Conservation (phyloP, 2,329 filamentous ascomycete genomes). For the Aciculosporium take region DNA sequence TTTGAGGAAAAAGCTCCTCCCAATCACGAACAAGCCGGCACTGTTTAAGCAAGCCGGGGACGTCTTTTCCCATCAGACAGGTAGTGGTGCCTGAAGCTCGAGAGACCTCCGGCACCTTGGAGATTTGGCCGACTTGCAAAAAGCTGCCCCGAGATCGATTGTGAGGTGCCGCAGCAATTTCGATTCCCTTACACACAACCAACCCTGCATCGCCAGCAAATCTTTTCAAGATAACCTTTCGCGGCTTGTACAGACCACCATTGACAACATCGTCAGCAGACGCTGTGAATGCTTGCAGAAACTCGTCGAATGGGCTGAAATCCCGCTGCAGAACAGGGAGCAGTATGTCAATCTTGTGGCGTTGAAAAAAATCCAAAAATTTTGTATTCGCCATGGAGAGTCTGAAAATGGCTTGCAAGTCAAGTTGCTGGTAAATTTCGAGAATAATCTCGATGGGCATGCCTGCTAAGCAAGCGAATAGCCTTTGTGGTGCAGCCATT, state of each 20-base stretch:
- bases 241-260: conserved; percentile 23
- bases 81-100: conserved; percentile 10
- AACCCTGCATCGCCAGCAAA: conserved; percentile 19
- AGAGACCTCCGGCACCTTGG: not conserved
- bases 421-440: conserved; percentile 31
- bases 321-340: conserved; percentile 27
- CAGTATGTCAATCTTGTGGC: conserved; percentile 27
- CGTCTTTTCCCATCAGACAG: conserved; percentile 18
- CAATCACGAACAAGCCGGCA: conserved; percentile 24
- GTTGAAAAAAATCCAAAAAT: conserved; percentile 26
- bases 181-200: conserved; percentile 8
- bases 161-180: not conserved
- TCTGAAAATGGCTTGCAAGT: conserved; percentile 25
- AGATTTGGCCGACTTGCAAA: conserved; percentile 9
- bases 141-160: conserved; percentile 7
- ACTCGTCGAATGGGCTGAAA: conserved; percentile 28
- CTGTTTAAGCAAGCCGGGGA: conserved; percentile 19
- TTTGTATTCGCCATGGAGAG: conserved; percentile 23
- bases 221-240: conserved; percentile 25
- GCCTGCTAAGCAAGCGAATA: conserved; percentile 12
- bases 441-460: conserved; percentile 34
- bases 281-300: conserved; percentile 33
- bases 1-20: conserved; percentile 27
- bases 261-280: conserved; percentile 21
- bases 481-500: conserved; percentile 10